Conservation (phyloP, 2,329 filamentous ascomycete genomes). For the Venturia asperata region DNA sequence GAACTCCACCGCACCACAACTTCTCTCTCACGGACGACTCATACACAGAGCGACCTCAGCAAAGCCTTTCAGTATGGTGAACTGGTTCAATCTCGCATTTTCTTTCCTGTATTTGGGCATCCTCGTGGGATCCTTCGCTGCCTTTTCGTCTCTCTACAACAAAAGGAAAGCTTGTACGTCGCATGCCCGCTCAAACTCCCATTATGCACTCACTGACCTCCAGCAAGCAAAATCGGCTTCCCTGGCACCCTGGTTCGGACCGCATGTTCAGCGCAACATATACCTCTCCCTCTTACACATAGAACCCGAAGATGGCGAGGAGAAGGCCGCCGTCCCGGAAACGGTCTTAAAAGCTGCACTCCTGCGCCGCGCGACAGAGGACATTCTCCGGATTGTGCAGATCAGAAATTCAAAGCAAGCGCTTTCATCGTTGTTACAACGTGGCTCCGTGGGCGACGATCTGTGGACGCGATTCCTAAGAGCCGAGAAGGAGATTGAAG, state of each 20-base stretch:
- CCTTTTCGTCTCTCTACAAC: conserved; percentile 88
- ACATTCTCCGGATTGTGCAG: conserved; percentile 85
- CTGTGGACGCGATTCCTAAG: conserved; percentile 86
- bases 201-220: conserved; percentile 22
- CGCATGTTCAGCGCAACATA: conserved; percentile 85
- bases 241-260: conserved; percentile 88
- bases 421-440: conserved; percentile 71
- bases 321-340: conserved; percentile 70
- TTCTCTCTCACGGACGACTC: not conserved
- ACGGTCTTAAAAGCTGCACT: conserved; percentile 82
- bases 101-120: conserved; percentile 86
- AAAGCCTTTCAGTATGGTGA: conserved; percentile 39
- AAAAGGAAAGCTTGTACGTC: conserved; percentile 64
- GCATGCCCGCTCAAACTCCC: conserved; percentile 20
- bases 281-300: conserved; percentile 89
- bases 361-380: conserved; percentile 80
- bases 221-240: conserved; percentile 58
- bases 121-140: conserved; percentile 78
- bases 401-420: conserved; percentile 84
- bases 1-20: not conserved
- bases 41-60: not conserved
- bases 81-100: conserved; percentile 80
- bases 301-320: conserved; percentile 54
- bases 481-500: conserved; percentile 96
- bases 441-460: conserved; percentile 92